Conservation (phyloP, 2,329 filamentous ascomycete species). For the Ceratocystis cacaofunesta region DNA sequence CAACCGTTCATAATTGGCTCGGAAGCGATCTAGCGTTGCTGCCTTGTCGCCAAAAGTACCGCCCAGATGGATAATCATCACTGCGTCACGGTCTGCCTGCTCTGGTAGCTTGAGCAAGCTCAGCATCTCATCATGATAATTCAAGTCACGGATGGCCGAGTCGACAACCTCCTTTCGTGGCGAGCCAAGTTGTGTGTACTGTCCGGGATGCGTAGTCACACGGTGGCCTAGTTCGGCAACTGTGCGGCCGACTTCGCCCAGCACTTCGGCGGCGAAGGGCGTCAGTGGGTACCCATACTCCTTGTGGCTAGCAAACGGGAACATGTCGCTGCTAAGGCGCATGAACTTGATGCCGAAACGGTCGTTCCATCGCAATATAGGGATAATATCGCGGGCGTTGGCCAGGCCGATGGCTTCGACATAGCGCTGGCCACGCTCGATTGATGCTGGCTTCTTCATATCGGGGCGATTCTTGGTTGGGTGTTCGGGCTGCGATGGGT, state of each 20-base stretch:
- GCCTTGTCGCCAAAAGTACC: slow-evolving; percentile 77
- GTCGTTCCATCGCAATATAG: slow-evolving; percentile 85
- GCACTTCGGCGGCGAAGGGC: slow-evolving; percentile 63
- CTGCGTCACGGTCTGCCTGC: slow-evolving; percentile 68
- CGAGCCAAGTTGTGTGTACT: slow-evolving; percentile 83
- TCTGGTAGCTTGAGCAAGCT: slow-evolving; percentile 59
- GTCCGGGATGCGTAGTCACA: slow-evolving; percentile 79
- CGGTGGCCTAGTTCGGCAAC: slow-evolving; percentile 68
- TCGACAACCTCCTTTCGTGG: slow-evolving; percentile 62
- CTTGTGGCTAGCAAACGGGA: slow-evolving; percentile 81
- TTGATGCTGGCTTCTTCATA: slow-evolving; percentile 50
- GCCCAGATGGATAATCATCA: slow-evolving; percentile 92
- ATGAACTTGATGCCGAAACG: slow-evolving; percentile 85
- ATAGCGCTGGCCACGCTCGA: slow-evolving; percentile 52
- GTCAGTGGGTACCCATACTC: slow-evolving; percentile 76
- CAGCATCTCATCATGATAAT: slow-evolving; percentile 79
- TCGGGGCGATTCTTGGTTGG: slow-evolving; percentile 76
- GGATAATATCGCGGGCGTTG: slow-evolving; percentile 69
- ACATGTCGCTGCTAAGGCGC: slow-evolving; percentile 89
- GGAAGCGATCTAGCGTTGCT: slow-evolving; percentile 64
- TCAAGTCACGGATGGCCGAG: slow-evolving; percentile 64
- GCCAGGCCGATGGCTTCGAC: slow-evolving; percentile 64
- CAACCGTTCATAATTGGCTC: slow-evolving; percentile 53
- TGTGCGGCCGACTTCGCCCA: slow-evolving; percentile 63
- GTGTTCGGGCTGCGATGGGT: slow-evolving; percentile 64